phyloP scores from a whole-genome alignment of 2,329 filamentous ascomycete species.

The Camillea tinctor region DNA sequence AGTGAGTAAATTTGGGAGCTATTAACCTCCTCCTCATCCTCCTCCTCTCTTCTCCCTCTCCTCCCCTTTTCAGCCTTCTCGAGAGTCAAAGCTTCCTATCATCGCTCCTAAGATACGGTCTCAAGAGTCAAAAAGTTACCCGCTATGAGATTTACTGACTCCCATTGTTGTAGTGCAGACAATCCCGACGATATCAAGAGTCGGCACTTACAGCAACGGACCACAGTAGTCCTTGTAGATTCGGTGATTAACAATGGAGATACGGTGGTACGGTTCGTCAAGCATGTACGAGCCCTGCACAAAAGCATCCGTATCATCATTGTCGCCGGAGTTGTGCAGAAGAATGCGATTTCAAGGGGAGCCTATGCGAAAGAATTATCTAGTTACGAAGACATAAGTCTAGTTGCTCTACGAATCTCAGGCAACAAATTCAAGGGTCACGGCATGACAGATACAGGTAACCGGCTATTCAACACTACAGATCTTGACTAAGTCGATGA shows the following conservation, averaged over 20 bases:
- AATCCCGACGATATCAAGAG: constrained; percentile 40
- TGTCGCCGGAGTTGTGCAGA: constrained; percentile 49
- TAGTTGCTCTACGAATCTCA: constrained; percentile 56
- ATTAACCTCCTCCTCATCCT: too few relatives aligned
- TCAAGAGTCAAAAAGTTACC: too few relatives aligned
- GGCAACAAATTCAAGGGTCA: constrained; percentile 54
- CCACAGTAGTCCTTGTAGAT: constrained; percentile 54
- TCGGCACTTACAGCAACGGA: constrained; percentile 39
- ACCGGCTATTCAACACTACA: constrained; percentile 59
- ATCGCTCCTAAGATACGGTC: too few relatives aligned
- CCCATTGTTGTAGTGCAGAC: too few relatives aligned
- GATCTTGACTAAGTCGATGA: constrained; percentile 30
- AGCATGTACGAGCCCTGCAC: constrained; percentile 42
- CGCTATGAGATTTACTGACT: too few relatives aligned
- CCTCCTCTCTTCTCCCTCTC: too few relatives aligned
- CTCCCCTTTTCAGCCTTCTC: too few relatives aligned
- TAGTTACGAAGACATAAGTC: constrained; percentile 29
- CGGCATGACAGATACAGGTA: constrained; percentile 55
- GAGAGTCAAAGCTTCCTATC: too few relatives aligned
- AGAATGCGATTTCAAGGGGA: constrained; percentile 20
- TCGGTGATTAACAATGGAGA: constrained; percentile 60
- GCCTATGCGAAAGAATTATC: constrained; percentile 4
- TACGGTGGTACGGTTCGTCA: constrained; percentile 47
- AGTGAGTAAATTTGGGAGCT: too few relatives aligned
- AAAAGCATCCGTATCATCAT: constrained; percentile 29